Percentiles rank a stretch among this genome's conserved stretches.
phyloP scores from a whole-genome alignment of 1,139 yeast species.

The Candida neerlandica region DNA sequence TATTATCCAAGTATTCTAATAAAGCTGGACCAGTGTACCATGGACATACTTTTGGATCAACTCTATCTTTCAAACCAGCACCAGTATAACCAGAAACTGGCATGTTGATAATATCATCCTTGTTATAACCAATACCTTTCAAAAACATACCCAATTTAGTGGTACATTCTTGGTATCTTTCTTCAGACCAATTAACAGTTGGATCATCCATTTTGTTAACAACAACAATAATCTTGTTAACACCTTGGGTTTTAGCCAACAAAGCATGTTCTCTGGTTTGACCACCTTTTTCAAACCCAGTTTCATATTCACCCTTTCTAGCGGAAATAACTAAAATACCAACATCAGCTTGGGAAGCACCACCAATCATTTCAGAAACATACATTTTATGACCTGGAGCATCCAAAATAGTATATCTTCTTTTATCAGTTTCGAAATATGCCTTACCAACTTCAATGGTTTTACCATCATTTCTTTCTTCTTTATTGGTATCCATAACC shows the following conservation, averaged over 20 bases:
- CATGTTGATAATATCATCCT: slow-evolving; percentile 86
- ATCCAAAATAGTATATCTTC: slow-evolving; percentile 96
- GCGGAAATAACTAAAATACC: slow-evolving; percentile 97
- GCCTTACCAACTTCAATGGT: slow-evolving; percentile 99
- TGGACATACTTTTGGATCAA: slow-evolving; percentile 69
- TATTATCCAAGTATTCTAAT: slow-evolving; percentile 81
- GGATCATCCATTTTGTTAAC: slow-evolving; percentile 99
- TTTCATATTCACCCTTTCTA: slow-evolving; percentile 98
- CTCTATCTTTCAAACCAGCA: slow-evolving; percentile 91
- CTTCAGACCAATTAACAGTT: slow-evolving; percentile 94
- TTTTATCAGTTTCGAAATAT: slow-evolving; percentile 93
- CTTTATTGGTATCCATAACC: slow-evolving; percentile 99
- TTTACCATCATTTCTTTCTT: slow-evolving; percentile 98
- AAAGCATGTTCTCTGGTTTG: slow-evolving; percentile 99
- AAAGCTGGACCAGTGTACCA: slow-evolving; percentile 95
- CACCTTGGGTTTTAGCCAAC: slow-evolving; percentile 97
- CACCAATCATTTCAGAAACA: slow-evolving; percentile 99
- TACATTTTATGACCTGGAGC: slow-evolving; percentile 99
- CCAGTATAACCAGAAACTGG: slow-evolving; percentile 99
- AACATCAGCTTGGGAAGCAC: slow-evolving; percentile 99
- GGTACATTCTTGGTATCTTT: slow-evolving; percentile 95
- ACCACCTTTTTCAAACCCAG: slow-evolving; percentile 99
- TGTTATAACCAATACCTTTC: slow-evolving; percentile 87
- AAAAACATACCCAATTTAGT: slow-evolving; percentile 74
- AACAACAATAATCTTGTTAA: slow-evolving; percentile 86